Evolutionary conservation across 371 early-diverging fungal genomes (phyloP), one percentile per base, ranked within the genome.

Genomic region (Saksenaea vasiformis): DNA sequence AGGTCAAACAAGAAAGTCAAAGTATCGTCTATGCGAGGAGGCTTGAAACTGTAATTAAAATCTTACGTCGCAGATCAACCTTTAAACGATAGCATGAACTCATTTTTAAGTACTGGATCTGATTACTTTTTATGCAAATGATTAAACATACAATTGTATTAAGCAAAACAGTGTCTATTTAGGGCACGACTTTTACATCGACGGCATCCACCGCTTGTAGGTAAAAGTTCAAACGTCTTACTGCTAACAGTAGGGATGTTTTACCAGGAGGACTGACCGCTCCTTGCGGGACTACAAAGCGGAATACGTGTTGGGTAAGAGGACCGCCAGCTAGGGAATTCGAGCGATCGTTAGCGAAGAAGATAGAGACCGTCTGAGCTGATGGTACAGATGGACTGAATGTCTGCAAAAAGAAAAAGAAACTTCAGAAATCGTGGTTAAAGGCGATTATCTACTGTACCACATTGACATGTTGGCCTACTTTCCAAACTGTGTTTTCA

Each of bases 391-490:
- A 24, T 3, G 60, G 37, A 2, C 38, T 54, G 31, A 67, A 67
- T 0, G 64, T 64, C 68, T 62, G 14, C 24, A 35, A 62, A 54
- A 54, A 31, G n/a, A 37, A 15, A 35, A 41, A 35, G 27, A 0
- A 7, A n/a, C 17, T 44, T 37, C 35, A 34, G 2, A 7, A 8
- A 22, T 8, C 41, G 14, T 22, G 7, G 35, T 10, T 8, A 39
- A 17, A 41, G 22, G 14, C 24, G 3, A 17, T 56, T 11, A 9
- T 10, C 7, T 14, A 7, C 47, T 57, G 28, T 64, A 70, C 67
- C 41, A 78, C 78, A 61, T 70, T 70, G 36, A 74, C 78, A 36
- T 65, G 55, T 31, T 78, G 60, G 9, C 78, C 78, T 15, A 78
- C 71, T 55, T 67, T 60, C 78, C 78, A 78, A 11, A 69, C 73